Evolutionary conservation across 2,329 filamentous ascomycete species (phyloP), one percentile per base, ranked within the genome.

Genomic region (Diplodia intermedia): DNA sequence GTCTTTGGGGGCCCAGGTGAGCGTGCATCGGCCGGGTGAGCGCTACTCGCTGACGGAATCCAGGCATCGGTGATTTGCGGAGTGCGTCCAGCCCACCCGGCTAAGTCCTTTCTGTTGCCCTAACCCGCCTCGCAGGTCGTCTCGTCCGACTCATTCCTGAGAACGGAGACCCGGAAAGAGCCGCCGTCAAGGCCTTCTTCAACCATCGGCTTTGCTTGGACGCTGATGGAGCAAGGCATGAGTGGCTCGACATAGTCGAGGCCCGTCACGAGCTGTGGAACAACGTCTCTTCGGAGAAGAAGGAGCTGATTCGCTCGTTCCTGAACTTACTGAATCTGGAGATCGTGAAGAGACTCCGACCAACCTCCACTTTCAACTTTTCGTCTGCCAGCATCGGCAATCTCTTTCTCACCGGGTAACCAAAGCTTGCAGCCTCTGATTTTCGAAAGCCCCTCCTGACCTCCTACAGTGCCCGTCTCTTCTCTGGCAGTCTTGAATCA

Each of bases 1-100:
- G 93, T 98, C 43, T 95, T 98, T 80, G 95, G 94, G 15, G 95
- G 95, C 1, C 94, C 94, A 71, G 94, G 94, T 90, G 81, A 67
- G 80, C 73, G 20, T 36, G 56, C 18, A 2, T 85, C 52, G 4
- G 6, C 31, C 18, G n/a, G 55, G 31, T 26, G 26, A 50, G 11
- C 31, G 7, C 18, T 26, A 36, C 23, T 33, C 54, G 29, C 67
- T 72, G 43, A 73, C 47, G 12, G 12, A 11, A 31, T n/a, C 4
- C 33, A 84, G 83, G 83, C n/a, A 85, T 93, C 74, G 91, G 91
- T 67, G 91, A 94, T 80, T 86, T 93, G 31, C 84, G 91, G 76
- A 92, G 90, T 91, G 81, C 71, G 86, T 81, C 29, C n/a, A 50
- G 8, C 18, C 14, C 31, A 20, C n/a, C 12, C 11, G 3, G 20